Percentiles rank a stretch among this genome's conserved stretches.
phyloP scores from a whole-genome alignment of 805 yeast species.

The Wickerhamomyces bisporus region DNA sequence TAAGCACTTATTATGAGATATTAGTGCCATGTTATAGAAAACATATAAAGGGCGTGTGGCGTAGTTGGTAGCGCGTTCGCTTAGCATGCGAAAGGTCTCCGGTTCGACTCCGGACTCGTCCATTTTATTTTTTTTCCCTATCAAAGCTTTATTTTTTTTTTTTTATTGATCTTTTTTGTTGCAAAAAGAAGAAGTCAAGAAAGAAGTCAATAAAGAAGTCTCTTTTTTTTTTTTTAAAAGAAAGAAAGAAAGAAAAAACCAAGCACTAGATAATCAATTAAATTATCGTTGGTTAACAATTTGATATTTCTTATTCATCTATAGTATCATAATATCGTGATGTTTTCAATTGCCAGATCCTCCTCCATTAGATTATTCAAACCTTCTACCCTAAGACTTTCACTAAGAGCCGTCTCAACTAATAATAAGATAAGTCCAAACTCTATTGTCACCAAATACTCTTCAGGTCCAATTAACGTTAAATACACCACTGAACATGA shows the following conservation, averaged over 20 bases:
- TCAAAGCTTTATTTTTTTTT: no score
- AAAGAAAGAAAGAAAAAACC: background rate
- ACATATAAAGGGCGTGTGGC: slow-evolving; percentile 87
- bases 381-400: slow-evolving; percentile 17
- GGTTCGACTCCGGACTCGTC: slow-evolving; percentile 77
- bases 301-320: no score
- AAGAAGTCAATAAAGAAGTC: background rate
- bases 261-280: no score
- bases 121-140: slow-evolving; percentile 30
- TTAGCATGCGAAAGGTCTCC: slow-evolving; percentile 77
- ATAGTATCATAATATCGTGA: no score
- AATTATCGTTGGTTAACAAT: no score
- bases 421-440: slow-evolving; percentile 17
- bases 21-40: no score
- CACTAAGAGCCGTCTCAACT: slow-evolving; percentile 20
- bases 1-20: no score
- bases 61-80: slow-evolving; percentile 82
- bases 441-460: slow-evolving; percentile 20
- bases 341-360: slow-evolving; percentile 17
- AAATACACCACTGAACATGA: slow-evolving; percentile 89
- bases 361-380: slow-evolving; percentile 6
- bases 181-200: background rate
- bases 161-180: no score
- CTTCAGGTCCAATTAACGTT: slow-evolving; percentile 28
- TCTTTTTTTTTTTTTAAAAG: background rate